phyloP scores from a whole-genome alignment of 805 yeast species.

The Metschnikowia lachancei region DNA sequence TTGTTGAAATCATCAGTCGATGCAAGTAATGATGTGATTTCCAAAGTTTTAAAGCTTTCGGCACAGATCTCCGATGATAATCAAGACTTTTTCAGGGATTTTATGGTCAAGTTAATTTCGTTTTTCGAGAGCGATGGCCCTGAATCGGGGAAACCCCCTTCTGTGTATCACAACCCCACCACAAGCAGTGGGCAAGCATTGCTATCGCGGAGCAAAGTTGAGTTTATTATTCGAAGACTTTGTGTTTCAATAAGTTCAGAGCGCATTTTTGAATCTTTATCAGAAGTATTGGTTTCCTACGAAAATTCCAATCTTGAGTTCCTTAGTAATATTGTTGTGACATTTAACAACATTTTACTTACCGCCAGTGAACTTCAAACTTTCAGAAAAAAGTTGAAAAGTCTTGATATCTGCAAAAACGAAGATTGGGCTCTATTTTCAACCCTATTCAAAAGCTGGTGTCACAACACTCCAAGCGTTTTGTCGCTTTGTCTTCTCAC shows the following conservation, averaged over 20 bases:
- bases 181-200: conserved; percentile 9
- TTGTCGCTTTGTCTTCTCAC: conserved; percentile 81
- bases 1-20: conserved; percentile 66
- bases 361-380: conserved; percentile 78
- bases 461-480: conserved; percentile 85
- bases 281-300: conserved; percentile 60
- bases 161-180: conserved; percentile 19
- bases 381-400: conserved; percentile 63
- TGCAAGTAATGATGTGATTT: conserved; percentile 74
- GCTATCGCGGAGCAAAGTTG: conserved; percentile 58
- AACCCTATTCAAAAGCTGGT: conserved; percentile 83
- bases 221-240: conserved; percentile 77
- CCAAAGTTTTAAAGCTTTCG: conserved; percentile 66
- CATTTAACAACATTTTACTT: conserved; percentile 78
- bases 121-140: conserved; percentile 63
- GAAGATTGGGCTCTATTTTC: conserved; percentile 72
- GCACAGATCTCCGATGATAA: conserved; percentile 74
- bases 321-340: conserved; percentile 77
- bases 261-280: conserved; percentile 74
- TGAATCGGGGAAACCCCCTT: conserved; percentile 28
- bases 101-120: conserved; percentile 66
- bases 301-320: conserved; percentile 63
- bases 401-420: conserved; percentile 48
- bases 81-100: conserved; percentile 71
- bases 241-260: conserved; percentile 81